phyloP scores from a whole-genome alignment of 2,329 filamentous ascomycete species.

The Cyclaneusma minus region DNA sequence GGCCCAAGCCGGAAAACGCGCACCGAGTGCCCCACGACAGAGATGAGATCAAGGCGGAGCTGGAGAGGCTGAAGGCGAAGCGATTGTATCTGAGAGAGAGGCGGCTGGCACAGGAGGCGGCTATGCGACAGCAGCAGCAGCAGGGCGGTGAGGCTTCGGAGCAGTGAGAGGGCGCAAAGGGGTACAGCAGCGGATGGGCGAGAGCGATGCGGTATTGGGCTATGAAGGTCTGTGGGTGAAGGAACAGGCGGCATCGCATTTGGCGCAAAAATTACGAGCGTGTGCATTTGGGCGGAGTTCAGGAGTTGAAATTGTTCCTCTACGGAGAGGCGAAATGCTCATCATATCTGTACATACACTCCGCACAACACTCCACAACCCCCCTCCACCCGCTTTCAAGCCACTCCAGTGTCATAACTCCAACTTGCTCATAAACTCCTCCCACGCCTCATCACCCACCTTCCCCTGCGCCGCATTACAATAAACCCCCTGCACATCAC shows the following conservation, averaged over 20 bases:
- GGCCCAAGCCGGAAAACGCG: slow-evolving; percentile 69
- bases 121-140: slow-evolving; percentile 2
- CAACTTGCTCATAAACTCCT: slow-evolving; percentile 33
- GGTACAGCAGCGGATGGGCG: slow-evolving; percentile 3
- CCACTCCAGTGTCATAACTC: no score
- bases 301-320: no score
- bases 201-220: slow-evolving; percentile 1
- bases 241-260: slow-evolving; percentile 7
- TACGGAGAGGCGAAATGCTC: no score
- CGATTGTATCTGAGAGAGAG: slow-evolving; percentile 19
- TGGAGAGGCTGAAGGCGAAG: slow-evolving; percentile 16
- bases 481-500: slow-evolving; percentile 66
- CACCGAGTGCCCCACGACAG: slow-evolving; percentile 62
- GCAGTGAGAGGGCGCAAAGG: background rate
- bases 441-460: slow-evolving; percentile 37
- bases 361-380: no score
- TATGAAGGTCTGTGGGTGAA: slow-evolving; percentile 4
- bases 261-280: no score
- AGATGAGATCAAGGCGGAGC: slow-evolving; percentile 69
- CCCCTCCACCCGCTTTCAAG: no score
- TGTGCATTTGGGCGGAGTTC: no score
- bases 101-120: slow-evolving; percentile 14
- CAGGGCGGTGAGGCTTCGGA: background rate
- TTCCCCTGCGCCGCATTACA: slow-evolving; percentile 45
- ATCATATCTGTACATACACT: no score